These are phyloP conservation scores for Clohesyomyces aquaticus DNA, from an alignment of 495 filamentous ascomycete genomes.

Conservation along the genomic window DNA sequence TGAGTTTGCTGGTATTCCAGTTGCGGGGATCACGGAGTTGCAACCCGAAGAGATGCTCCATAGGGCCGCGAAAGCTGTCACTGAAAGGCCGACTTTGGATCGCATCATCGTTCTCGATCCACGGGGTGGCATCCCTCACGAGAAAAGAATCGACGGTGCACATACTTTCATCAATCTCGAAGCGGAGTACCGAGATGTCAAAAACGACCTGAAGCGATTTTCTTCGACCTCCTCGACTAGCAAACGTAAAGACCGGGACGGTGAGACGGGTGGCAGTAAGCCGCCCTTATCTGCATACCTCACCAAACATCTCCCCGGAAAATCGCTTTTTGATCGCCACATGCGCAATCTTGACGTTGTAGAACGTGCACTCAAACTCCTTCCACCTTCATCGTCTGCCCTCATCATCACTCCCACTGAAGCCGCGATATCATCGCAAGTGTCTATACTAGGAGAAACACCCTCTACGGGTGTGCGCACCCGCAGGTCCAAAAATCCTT, in stretches of 20 bases:
- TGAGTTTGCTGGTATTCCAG: slow-evolving; percentile 64
- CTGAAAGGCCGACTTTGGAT: slow-evolving; percentile 66
- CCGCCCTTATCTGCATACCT: neutral
- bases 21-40: slow-evolving; percentile 7
- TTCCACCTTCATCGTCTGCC: slow-evolving; percentile 85
- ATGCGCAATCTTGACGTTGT: slow-evolving; percentile 74
- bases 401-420: slow-evolving; percentile 85
- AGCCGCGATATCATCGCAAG: slow-evolving; percentile 66
- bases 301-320: neutral
- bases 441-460: slow-evolving; percentile 50
- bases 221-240: neutral
- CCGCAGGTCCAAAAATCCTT: slow-evolving; percentile 78
- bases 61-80: neutral
- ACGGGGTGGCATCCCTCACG: slow-evolving; percentile 80
- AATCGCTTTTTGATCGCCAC: slow-evolving; percentile 32
- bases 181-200: slow-evolving; percentile 77
- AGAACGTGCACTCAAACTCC: slow-evolving; percentile 66
- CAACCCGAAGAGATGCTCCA: slow-evolving; percentile 11
- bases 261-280: neutral
- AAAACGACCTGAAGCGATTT: slow-evolving; percentile 56
- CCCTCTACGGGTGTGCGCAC: slow-evolving; percentile 72
- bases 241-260: neutral
- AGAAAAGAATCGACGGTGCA: slow-evolving; percentile 64
- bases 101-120: slow-evolving; percentile 89
- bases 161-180: slow-evolving; percentile 96